Conservation (phyloP, 78 protist genomes). For the Dictyostelium brefeldianum region DNA sequence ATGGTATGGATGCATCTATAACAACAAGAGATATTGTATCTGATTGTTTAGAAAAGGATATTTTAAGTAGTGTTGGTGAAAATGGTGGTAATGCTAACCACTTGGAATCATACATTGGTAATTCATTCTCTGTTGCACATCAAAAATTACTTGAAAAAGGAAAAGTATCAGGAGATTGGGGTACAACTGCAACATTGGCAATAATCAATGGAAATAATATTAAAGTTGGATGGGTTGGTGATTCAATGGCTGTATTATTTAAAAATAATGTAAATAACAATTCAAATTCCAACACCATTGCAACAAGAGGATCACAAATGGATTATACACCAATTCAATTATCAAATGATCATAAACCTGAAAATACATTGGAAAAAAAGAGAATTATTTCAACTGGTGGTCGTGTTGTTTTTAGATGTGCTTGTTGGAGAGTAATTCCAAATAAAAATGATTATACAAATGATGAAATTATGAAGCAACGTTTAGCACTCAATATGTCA, state of each 20-base stretch:
- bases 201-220: neutral
- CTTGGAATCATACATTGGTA: neutral
- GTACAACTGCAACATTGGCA: constrained; percentile 70
- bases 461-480: constrained; percentile 10
- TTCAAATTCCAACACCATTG: too few species aligned
- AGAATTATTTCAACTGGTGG: constrained; percentile 33
- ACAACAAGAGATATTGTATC: constrained; percentile 26
- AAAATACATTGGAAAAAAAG: neutral
- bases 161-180: constrained; percentile 22
- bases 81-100: neutral
- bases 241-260: constrained; percentile 45
- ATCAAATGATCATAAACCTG: constrained; percentile 52
- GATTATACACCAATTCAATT: neutral
- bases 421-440: constrained; percentile 49
- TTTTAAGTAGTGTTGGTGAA: neutral
- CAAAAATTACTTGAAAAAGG: constrained; percentile 10
- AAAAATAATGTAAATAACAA: neutral
- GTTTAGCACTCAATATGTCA: constrained; percentile 72
- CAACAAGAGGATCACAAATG: neutral
- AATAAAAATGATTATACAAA: constrained; percentile 8
- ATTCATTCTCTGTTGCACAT: constrained; percentile 22
- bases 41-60: neutral
- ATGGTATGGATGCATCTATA: constrained; percentile 14
- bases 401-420: constrained; percentile 20
- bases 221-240: constrained; percentile 56